Evolutionary conservation across 2,329 filamentous ascomycete species (phyloP), one percentile per base, ranked within the genome.

Genomic region (Rugonectria rugulosa): DNA sequence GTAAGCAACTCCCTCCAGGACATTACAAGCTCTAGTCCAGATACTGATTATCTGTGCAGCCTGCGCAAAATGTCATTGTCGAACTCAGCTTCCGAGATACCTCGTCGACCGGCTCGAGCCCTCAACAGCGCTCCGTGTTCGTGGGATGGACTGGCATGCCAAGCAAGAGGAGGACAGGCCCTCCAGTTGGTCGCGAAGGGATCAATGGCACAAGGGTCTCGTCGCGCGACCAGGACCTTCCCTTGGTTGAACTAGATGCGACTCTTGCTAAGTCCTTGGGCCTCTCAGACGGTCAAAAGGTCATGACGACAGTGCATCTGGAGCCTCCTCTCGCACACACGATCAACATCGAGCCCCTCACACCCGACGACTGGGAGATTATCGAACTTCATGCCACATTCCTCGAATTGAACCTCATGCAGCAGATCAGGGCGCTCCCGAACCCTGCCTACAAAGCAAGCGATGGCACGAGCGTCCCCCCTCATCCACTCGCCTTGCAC

Each of bases 91-190:
- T 90, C 76, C 68, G 82, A 59, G 75, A 84, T 36, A 72, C 81
- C 34, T 77, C 82, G 19, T 72, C 83, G 34, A 68, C 77, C 21
- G 78, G 79, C 66, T 69, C 78, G 32, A 72, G 79, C 46, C 71
- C 78, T 6, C 75, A 78, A 48, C 84, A 86, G 65, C 85, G 83
- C 68, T 96, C 91, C 42, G 81, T 96, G 66, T 99, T 90, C 72
- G 81, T 96, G 56, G 95, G 95, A 72, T 99, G 95, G 95, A 97
- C 95, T 10, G 95, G 95, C 66, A 96, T 99, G 91, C 90, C 92
- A 62, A 97, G 93, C 79, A 96, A 93, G 81, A 87, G 91, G 69
- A 90, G 87, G 72, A 78, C 90, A 64, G 85, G 88, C 11, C 85
- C 91, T 1, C 82, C 93, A 23, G 86, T 95, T 23, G 83, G 85